These are phyloP conservation scores for Fulvia fulva DNA, from an alignment of 2,329 filamentous ascomycete species.

Conservation along the genomic window DNA sequence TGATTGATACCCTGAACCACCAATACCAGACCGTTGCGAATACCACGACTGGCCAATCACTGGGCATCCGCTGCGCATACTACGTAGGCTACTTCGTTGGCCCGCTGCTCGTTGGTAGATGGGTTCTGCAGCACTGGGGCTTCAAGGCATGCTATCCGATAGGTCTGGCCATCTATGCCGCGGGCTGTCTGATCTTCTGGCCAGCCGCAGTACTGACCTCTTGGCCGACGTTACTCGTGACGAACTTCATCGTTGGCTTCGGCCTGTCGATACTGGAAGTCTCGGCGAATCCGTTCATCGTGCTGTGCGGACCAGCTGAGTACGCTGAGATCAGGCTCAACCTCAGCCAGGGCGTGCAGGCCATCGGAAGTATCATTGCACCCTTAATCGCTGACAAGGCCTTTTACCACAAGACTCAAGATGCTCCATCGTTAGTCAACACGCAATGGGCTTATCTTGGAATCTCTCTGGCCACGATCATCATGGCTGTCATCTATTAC, in stretches of 20 bases:
- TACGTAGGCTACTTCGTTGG: constrained; percentile 69
- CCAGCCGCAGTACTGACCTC: constrained; percentile 60
- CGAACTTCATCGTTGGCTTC: constrained; percentile 60
- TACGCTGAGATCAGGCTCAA: constrained; percentile 59
- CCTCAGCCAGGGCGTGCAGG: constrained; percentile 59
- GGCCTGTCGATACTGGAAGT: constrained; percentile 59
- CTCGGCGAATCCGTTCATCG: constrained; percentile 59
- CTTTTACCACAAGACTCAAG: constrained; percentile 47
- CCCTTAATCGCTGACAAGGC: constrained; percentile 58
- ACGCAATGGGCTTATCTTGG: constrained; percentile 64
- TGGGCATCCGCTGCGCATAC: constrained; percentile 67
- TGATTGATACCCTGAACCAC: constrained; percentile 76
- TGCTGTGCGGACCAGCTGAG: constrained; percentile 57
- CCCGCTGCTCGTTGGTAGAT: constrained; percentile 61
- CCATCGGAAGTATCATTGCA: constrained; percentile 56
- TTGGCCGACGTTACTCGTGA: constrained; percentile 57
- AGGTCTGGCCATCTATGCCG: constrained; percentile 60
- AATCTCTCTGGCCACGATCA: constrained; percentile 57
- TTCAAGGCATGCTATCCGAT: constrained; percentile 61
- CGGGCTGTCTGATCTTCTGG: constrained; percentile 60
- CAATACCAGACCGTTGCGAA: constrained; percentile 61
- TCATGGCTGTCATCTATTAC: constrained; percentile 57
- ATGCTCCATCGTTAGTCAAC: constrained; percentile 53
- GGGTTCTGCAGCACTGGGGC: constrained; percentile 55
- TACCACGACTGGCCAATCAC: constrained; percentile 59